Evolutionary conservation across 2,329 filamentous ascomycete species (phyloP), one percentile per base, ranked within the genome.

Genomic region (Fusarium subtropicale): DNA sequence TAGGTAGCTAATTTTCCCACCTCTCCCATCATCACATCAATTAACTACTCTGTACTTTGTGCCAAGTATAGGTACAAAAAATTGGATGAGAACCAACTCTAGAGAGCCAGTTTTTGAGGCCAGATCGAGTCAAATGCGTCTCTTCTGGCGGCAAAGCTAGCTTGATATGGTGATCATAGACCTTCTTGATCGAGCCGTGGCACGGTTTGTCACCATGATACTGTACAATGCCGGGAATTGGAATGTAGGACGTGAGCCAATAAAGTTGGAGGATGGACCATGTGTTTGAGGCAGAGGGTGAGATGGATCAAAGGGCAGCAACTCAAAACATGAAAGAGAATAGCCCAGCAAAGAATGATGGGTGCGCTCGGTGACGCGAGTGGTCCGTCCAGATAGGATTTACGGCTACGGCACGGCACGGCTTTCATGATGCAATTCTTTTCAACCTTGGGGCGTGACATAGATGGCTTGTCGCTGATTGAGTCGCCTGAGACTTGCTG

Each of bases 221-320:
- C 44, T 36, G 33, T 52, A 36, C 16, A 10, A 16, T 54, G 36
- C 31, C 6, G 30, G 36, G 30, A 62, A 53, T 45, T 44, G 39
- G 41, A 60, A 42, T 28, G 42, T 57, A 31, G 15, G 7, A 16
- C n/a, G 44, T 56, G 31, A 47, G 69, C 72, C 72, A 74, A 74
- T 74, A 52, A 34, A 57, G 60, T 60, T 33, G 31, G 26, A 36
- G 64, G n/a, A 69, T 54, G 47, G 34, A 11, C 64, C 72, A 74
- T 74, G 72, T 74, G 72, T 69, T 68, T 60, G 53, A 66, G 60
- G 63, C 28, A 74, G 66, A 74, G 72, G 72, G 53, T 39, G 53
- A 64, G 56, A 63, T 55, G 61, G 56, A 63, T 55, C 54, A 31
- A 64, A 51, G 53, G 56, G 31, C 47, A 57, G 31, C 65, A 46